Percentiles rank a stretch among this genome's conserved stretches.
phyloP scores from a whole-genome alignment of 805 yeast genomes.

The Candida orba region DNA sequence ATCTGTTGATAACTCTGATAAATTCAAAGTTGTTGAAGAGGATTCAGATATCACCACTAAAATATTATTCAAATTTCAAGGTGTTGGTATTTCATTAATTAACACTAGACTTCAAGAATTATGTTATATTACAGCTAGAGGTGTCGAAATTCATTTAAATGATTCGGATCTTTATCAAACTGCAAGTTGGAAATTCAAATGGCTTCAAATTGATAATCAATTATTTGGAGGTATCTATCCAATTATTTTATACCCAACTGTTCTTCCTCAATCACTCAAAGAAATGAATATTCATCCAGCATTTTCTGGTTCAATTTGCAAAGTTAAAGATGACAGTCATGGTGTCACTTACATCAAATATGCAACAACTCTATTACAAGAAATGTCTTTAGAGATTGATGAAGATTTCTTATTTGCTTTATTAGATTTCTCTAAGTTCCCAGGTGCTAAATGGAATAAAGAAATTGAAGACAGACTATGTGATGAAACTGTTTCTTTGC shows the following conservation, averaged over 20 bases:
- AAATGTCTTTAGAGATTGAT: constrained; percentile 85
- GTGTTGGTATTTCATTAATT: constrained; percentile 81
- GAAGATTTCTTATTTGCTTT: constrained; percentile 85
- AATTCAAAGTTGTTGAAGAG: constrained; percentile 44
- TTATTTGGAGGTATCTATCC: constrained; percentile 84
- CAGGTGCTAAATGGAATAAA: constrained; percentile 73
- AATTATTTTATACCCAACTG: constrained; percentile 82
- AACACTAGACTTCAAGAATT: constrained; percentile 68
- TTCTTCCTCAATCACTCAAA: constrained; percentile 72
- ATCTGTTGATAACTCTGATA: constrained; percentile 30
- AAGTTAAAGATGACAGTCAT: constrained; percentile 81
- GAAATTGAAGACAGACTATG: constrained; percentile 43
- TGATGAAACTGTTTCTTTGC: constrained; percentile 57
- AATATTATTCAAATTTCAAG: constrained; percentile 63
- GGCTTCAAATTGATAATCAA: constrained; percentile 95
- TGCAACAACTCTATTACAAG: constrained; percentile 85
- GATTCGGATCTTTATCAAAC: constrained; percentile 83
- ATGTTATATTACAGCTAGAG: constrained; percentile 75
- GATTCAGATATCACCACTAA: constrained; percentile 29
- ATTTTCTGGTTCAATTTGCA: constrained; percentile 75
- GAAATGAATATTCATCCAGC: constrained; percentile 90
- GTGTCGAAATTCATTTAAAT: constrained; percentile 72
- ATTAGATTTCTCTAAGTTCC: constrained; percentile 70
- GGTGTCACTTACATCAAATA: constrained; percentile 88
- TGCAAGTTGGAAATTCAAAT: constrained; percentile 71